phyloP scores from a whole-genome alignment of 2,329 filamentous ascomycete species.

The Aspergillus neoniger region DNA sequence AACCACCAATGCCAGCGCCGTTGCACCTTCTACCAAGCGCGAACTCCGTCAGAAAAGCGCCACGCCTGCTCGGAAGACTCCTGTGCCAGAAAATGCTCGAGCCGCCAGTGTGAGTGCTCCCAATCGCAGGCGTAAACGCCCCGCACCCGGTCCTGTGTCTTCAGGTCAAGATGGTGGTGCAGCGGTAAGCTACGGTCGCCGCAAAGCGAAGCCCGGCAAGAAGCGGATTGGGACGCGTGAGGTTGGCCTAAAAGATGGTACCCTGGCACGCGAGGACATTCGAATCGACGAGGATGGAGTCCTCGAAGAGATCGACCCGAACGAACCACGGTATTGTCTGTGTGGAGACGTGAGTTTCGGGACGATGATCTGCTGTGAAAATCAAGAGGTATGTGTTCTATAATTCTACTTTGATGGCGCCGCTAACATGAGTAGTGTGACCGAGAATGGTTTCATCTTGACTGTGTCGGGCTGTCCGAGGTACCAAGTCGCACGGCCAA shows the following conservation, averaged over 20 bases:
- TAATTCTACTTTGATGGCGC: background rate
- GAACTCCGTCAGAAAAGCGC: slow-evolving; percentile 47
- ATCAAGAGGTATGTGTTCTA: slow-evolving; percentile 52
- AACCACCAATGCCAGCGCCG: slow-evolving; percentile 17
- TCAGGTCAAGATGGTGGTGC: slow-evolving; percentile 60
- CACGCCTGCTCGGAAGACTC: slow-evolving; percentile 43
- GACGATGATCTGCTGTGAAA: slow-evolving; percentile 67
- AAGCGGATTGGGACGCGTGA: slow-evolving; percentile 44
- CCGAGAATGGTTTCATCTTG: slow-evolving; percentile 67
- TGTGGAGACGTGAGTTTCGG: slow-evolving; percentile 66
- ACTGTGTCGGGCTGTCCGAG: slow-evolving; percentile 60
- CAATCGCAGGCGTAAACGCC: slow-evolving; percentile 57
- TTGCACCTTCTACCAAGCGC: slow-evolving; percentile 20
- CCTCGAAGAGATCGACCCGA: slow-evolving; percentile 57
- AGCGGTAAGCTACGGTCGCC: slow-evolving; percentile 62
- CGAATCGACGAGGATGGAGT: slow-evolving; percentile 52
- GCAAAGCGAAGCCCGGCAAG: slow-evolving; percentile 56
- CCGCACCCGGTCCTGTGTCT: slow-evolving; percentile 61
- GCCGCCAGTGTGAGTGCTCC: slow-evolving; percentile 35
- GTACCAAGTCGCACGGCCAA: slow-evolving; percentile 62
- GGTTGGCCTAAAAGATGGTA: slow-evolving; percentile 33
- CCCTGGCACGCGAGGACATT: slow-evolving; percentile 34
- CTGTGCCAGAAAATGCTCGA: slow-evolving; percentile 45
- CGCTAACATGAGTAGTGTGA: slow-evolving; percentile 54
- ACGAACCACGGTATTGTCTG: slow-evolving; percentile 65